phyloP scores from a whole-genome alignment of 1,139 yeast genomes.

The Meyerozyma carpophila region DNA sequence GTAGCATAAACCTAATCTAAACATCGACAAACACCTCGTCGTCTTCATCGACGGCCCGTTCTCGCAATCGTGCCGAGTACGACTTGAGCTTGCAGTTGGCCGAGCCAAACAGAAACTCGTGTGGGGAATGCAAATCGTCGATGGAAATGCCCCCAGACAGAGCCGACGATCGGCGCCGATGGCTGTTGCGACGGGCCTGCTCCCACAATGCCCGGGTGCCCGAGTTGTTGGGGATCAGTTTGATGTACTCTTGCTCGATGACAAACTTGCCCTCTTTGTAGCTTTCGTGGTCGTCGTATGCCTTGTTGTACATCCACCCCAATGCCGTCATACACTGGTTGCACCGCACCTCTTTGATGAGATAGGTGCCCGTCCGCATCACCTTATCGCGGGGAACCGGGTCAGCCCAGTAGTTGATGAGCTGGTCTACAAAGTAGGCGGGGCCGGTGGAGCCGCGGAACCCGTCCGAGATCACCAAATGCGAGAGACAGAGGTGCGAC shows the following conservation, averaged over 20 bases:
- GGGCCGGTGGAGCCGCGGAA: constrained; percentile 50
- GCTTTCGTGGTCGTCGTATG: constrained; percentile 49
- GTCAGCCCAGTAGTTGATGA: constrained; percentile 38
- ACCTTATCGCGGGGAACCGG: constrained; percentile 27
- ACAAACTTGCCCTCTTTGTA: constrained; percentile 80
- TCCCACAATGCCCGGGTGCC: constrained; percentile 22
- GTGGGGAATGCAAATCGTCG: constrained; percentile 4
- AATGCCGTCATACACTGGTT: constrained; percentile 55
- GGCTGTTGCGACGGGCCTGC: constrained; percentile 23
- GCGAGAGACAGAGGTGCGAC: constrained; percentile 46
- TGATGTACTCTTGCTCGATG: constrained; percentile 45
- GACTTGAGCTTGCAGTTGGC: constrained; percentile 2
- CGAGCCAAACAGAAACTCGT: not conserved
- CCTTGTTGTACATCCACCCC: constrained; percentile 77
- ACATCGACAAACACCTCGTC: constrained; percentile 25
- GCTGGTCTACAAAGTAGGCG: constrained; percentile 46
- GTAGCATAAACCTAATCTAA: constrained; percentile 5
- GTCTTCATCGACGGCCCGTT: constrained; percentile 16
- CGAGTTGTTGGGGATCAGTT: constrained; percentile 21
- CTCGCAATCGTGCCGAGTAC: constrained; percentile 15
- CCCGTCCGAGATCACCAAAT: constrained; percentile 43
- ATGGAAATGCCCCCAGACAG: constrained; percentile 9
- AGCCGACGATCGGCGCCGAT: constrained; percentile 17
- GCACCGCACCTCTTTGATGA: constrained; percentile 60
- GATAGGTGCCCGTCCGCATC: constrained; percentile 71